Evolutionary conservation across 192 early-diverging fungal genomes (phyloP), one percentile per base, ranked within the genome.

Genomic region (Chytriomyces sp.): DNA sequence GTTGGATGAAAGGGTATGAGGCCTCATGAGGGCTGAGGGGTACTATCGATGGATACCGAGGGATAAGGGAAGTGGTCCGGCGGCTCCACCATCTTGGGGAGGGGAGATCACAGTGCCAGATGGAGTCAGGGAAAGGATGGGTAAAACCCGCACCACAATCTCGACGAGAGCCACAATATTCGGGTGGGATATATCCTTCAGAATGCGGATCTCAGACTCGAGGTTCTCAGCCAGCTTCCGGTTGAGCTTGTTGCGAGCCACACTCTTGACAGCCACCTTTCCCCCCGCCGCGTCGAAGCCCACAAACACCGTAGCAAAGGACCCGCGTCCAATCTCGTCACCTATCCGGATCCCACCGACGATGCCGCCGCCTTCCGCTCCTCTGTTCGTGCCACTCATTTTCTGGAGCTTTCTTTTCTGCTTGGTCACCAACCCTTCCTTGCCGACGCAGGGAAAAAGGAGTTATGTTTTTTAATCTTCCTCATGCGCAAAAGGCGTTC

Each of bases 271-370:
- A 22, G 97, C 97, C 7, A 96, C 95, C 34, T 34, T 5, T 39
- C 22, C 26, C 10, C 41, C 37, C 26, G 73, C 56, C 7, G 41
- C 60, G 30, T 69, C 44, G 59, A 66, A 83, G 84, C 89, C 88
- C 86, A 92, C 71, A 79, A 92, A 98, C 5, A 99, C 96, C 4
- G 90, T 95, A 41, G 96, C 96, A 85, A 98, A 99, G 2, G 94
- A 96, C 6, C 96, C 96, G 25, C 91, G 89, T 38, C 96, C 96
- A 59, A 99, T 96, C 65, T 94, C 92, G 17, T 86, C 79, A 38
- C 87, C 82, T 31, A 96, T 80, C 66, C 89, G 73, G 73, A 93
- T 94, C 72, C 92, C 90, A 54, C 91, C 94, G 31, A 96, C 88
- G 17, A 70, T n/a, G n/a, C n/a, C n/a, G n/a, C n/a, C n/a, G n/a